phyloP scores from a whole-genome alignment of 805 yeast species.

The Ogataea sp. region DNA sequence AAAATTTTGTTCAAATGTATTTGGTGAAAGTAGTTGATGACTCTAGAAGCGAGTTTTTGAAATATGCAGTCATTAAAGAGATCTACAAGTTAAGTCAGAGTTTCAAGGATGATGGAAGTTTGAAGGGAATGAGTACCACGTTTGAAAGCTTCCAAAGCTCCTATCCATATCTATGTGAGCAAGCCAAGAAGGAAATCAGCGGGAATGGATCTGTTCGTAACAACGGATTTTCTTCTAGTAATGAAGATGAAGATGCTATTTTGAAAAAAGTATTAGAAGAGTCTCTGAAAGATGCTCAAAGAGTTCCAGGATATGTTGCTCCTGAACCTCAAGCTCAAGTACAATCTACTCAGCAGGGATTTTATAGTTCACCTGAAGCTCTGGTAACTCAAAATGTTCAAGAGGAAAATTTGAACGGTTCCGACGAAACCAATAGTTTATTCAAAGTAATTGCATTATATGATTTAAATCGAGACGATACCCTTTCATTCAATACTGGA shows the following conservation, averaged over 20 bases:
- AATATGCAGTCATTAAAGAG: conserved; percentile 55
- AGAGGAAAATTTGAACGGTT: too few species aligned
- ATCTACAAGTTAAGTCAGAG: conserved; percentile 57
- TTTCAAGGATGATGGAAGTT: conserved; percentile 68
- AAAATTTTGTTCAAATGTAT: conserved; percentile 36
- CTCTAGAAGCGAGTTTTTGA: conserved; percentile 47
- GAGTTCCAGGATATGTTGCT: conserved; percentile 7
- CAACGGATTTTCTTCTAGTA: too few species aligned
- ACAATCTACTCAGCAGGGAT: conserved; percentile 5
- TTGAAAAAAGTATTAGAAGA: conserved; percentile 66
- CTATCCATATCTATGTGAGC: conserved; percentile 29
- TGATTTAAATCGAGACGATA: conserved; percentile 73
- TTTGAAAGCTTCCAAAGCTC: conserved; percentile 37
- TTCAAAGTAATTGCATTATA: conserved; percentile 70
- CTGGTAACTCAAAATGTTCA: too few species aligned
- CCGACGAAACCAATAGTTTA: conserved; percentile 11
- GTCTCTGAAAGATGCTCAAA: conserved; percentile 57
- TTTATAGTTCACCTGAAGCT: neutral
- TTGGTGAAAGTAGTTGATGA: conserved; percentile 46
- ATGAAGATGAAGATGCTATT: conserved; percentile 62
- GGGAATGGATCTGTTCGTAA: conserved; percentile 12
- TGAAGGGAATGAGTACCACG: conserved; percentile 60
- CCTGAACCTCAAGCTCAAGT: conserved; percentile 1
- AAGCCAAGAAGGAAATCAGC: conserved; percentile 20
- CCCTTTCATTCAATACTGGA: conserved; percentile 77